phyloP scores from a whole-genome alignment of 805 yeast species.

The Myxozyma udenii region DNA sequence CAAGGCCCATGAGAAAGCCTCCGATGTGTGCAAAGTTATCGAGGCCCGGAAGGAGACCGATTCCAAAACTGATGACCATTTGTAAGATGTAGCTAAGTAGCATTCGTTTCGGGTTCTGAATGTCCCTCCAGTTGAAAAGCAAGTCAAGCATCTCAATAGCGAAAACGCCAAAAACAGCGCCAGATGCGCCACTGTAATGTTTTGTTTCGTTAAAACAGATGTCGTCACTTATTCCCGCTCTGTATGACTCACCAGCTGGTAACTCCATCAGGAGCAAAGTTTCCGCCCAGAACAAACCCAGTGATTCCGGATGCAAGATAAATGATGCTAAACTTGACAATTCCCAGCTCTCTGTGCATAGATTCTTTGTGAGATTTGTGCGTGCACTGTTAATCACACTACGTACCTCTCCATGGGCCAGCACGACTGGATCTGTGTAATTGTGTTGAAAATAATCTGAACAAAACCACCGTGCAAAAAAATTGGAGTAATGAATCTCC shows the following conservation, averaged over 20 bases:
- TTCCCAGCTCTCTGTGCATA: slow-evolving; percentile 45
- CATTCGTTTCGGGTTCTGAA: slow-evolving; percentile 47
- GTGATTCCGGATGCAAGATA: slow-evolving; percentile 61
- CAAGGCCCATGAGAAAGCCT: slow-evolving; percentile 62
- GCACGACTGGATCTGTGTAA: slow-evolving; percentile 62
- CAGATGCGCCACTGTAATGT: slow-evolving; percentile 63
- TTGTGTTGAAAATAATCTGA: slow-evolving; percentile 61
- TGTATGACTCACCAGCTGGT: slow-evolving; percentile 37
- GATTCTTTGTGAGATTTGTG: background rate
- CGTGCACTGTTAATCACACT: background rate
- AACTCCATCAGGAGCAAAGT: slow-evolving; percentile 63
- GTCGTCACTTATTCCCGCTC: background rate
- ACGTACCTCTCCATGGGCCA: slow-evolving; percentile 49
- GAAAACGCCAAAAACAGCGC: slow-evolving; percentile 66
- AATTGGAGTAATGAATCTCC: slow-evolving; percentile 65
- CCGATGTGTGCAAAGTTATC: slow-evolving; percentile 77
- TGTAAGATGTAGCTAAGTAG: slow-evolving; percentile 53
- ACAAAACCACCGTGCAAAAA: slow-evolving; percentile 72
- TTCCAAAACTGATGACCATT: slow-evolving; percentile 54
- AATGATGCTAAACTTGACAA: slow-evolving; percentile 50
- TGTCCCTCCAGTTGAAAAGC: slow-evolving; percentile 51
- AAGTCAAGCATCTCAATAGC: slow-evolving; percentile 57
- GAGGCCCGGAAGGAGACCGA: slow-evolving; percentile 69
- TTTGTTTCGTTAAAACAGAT: background rate
- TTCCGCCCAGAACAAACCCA: slow-evolving; percentile 67